Percentiles rank a stretch among this genome's conserved stretches.
phyloP scores from a whole-genome alignment of 495 filamentous ascomycete genomes.

The Talaromyces borbonicus region DNA sequence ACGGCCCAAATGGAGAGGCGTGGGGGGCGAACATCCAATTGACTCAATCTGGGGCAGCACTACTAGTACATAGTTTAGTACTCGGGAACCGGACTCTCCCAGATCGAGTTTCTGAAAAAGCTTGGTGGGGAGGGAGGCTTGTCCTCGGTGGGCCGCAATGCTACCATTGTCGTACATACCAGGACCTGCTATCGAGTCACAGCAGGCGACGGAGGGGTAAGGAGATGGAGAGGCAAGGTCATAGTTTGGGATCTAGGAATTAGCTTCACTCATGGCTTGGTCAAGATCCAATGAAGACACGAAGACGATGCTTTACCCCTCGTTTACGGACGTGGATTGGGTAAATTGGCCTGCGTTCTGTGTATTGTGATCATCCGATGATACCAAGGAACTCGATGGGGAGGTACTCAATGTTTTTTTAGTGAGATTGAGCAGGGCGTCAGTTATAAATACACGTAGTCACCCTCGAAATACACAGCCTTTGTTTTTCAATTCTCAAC shows the following conservation, averaged over 20 bases:
- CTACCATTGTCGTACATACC: not conserved
- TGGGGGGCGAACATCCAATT: too few relatives aligned
- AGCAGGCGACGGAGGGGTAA: not conserved
- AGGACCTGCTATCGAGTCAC: not conserved
- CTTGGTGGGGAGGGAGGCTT: not conserved
- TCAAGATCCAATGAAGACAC: not conserved
- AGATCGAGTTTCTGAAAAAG: not conserved
- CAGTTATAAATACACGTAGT: not conserved
- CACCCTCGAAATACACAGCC: too few relatives aligned
- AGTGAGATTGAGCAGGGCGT: too few relatives aligned
- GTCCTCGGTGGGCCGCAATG: not conserved
- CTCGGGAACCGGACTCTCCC: not conserved
- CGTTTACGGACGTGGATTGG: not conserved
- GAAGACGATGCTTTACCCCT: conserved; percentile 1
- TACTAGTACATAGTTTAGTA: too few relatives aligned
- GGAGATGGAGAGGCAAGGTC: not conserved
- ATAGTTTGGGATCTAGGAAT: not conserved
- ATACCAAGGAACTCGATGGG: not conserved
- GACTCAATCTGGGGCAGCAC: not conserved
- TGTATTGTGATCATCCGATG: not conserved
- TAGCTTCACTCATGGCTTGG: not conserved
- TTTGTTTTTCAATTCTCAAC: not conserved
- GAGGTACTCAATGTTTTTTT: too few relatives aligned
- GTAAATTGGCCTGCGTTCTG: not conserved
- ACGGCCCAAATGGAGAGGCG: too few relatives aligned